Conservation (phyloP, 2,329 filamentous ascomycete species). For the Aspergillus texensis region DNA sequence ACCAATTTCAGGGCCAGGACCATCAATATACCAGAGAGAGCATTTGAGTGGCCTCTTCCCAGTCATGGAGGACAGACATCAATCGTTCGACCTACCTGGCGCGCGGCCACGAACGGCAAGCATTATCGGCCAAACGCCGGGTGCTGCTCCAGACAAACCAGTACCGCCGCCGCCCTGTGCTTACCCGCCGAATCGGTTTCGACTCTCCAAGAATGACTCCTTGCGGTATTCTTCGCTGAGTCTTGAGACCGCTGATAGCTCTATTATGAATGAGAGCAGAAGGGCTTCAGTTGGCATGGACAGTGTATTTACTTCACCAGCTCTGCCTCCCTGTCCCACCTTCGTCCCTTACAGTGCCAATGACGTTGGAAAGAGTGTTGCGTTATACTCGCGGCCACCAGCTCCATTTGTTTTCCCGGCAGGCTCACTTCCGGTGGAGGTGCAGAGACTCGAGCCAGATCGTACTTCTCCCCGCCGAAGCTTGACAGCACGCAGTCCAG, state of each 20-base stretch:
- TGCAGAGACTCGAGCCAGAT: constrained; percentile 25
- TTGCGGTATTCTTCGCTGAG: constrained; percentile 40
- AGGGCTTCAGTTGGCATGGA: constrained; percentile 31
- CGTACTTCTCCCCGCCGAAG: constrained; percentile 36
- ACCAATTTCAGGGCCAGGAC: constrained; percentile 35
- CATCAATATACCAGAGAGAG: constrained; percentile 28
- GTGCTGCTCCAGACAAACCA: constrained; percentile 38
- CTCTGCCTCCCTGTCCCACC: constrained; percentile 36
- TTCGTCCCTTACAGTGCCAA: constrained; percentile 42
- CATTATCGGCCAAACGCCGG: constrained; percentile 37
- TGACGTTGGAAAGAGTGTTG: constrained; percentile 37
- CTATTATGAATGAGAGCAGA: constrained; percentile 38
- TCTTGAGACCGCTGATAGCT: constrained; percentile 42
- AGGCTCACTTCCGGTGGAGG: constrained; percentile 26
- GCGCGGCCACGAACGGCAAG: constrained; percentile 34
- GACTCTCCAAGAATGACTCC: constrained; percentile 39
- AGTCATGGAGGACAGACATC: constrained; percentile 27
- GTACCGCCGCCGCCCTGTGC: constrained; percentile 40
- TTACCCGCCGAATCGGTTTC: constrained; percentile 35
- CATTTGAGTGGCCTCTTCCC: constrained; percentile 25
- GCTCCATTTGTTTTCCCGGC: constrained; percentile 32
- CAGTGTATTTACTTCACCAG: constrained; percentile 33
- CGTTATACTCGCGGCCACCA: constrained; percentile 27
- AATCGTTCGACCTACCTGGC: constrained; percentile 26
- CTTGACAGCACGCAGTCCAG: constrained; percentile 35